Evolutionary conservation across 2,329 filamentous ascomycete species (phyloP).

Genomic region (Diplodia sapinea): DNA sequence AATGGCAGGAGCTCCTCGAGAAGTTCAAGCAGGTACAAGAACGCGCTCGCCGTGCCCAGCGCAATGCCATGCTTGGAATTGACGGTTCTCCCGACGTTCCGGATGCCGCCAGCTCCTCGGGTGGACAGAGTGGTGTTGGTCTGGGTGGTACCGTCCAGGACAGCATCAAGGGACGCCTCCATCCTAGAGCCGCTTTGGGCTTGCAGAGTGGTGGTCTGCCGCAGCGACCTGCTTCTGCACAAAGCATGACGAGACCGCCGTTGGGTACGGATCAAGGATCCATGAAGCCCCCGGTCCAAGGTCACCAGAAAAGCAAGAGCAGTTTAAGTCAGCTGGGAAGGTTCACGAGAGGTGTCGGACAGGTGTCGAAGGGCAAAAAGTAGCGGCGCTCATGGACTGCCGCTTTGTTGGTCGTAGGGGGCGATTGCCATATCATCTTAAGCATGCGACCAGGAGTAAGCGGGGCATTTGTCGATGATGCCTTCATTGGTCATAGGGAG

Average conservation of each 20-base stretch:
- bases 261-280: conserved; percentile 37
- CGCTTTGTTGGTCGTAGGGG: background rate
- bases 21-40: conserved; percentile 95
- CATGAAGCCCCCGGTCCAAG: conserved; percentile 35
- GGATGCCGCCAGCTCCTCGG: conserved; percentile 37
- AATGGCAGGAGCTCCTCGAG: conserved; percentile 90
- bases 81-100: conserved; percentile 15
- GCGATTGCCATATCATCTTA: background rate
- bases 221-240: conserved; percentile 29
- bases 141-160: conserved; percentile 32
- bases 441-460: background rate
- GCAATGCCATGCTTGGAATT: conserved; percentile 53
- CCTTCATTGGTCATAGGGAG: background rate
- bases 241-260: conserved; percentile 34
- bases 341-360: conserved; percentile 37
- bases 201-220: conserved; percentile 27
- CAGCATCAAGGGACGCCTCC: conserved; percentile 37
- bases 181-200: conserved; percentile 27
- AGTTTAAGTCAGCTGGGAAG: conserved; percentile 53
- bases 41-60: conserved; percentile 73
- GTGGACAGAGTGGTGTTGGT: conserved; percentile 34
- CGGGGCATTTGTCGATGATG: conserved; percentile 2
- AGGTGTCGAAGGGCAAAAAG: conserved; percentile 41
- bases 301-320: conserved; percentile 46
- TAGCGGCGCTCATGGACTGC: background rate